Base-by-base conservation (phyloP, 176 grass and related monocot species). In the Juncus inflexus region DNA sequence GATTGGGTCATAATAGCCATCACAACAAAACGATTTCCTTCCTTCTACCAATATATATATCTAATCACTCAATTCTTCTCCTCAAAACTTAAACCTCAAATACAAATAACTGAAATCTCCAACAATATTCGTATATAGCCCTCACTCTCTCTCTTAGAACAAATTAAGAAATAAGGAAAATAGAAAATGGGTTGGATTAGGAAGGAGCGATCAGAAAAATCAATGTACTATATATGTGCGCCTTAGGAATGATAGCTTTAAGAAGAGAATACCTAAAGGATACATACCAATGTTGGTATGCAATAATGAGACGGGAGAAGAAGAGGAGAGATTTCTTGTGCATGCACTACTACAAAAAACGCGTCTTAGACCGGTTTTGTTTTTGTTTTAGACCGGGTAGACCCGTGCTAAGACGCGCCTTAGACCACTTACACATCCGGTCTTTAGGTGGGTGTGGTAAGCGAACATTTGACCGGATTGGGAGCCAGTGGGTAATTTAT, bases 281-380 rank as follows among this genome's bases (percentile, higher is more conserved):
- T 76, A 79, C 5, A 64, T 82, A 8, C 75, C 70, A 5, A 19
- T 76, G 65, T 43, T 82, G 0, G 70, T 76, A 12, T 54, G 75
- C 0, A 16, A 12, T 12, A 40, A 12, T 4, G 53, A 39, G 5
- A n/a, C 37, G 8, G 69, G 64, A 7, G 58, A 37, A 2, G 13
- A 63, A 0, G 60, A 49, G 60, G 53, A 88, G 72, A 67, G 76
- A 45, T 72, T 94, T 63, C 2, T 87, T 35, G 89, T 92, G 40
- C 67, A 49, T 0, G 40, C n/a, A n/a, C n/a, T n/a, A n/a, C n/a
- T n/a, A n/a, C n/a, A n/a, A n/a, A n/a, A n/a, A n/a, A n/a, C n/a
- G n/a, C n/a, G n/a, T n/a, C n/a, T n/a, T n/a, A n/a, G n/a, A n/a
- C n/a, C n/a, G n/a, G n/a, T n/a, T n/a, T n/a, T n/a, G n/a, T n/a